A percentile compares a stretch with the other conserved stretches of the same genome.
These are phyloP conservation scores for Senna siamea DNA, from an alignment of 306 rosid species.

Conservation along the genomic window DNA sequence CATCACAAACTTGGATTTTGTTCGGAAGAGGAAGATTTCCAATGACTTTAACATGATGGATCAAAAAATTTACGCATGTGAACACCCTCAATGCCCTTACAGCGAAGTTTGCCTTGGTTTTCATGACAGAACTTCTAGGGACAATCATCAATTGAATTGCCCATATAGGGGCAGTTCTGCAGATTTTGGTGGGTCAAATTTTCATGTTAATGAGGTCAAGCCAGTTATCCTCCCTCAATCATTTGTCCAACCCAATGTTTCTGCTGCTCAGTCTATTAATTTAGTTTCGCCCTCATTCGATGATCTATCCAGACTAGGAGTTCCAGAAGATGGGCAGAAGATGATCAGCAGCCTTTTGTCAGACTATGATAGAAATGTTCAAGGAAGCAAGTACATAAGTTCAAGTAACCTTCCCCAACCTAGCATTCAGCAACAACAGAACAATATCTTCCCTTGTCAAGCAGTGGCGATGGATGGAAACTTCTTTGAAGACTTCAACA, in stretches of 20 bases:
- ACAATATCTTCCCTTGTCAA: conserved; percentile 43
- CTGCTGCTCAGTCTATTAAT: conserved; percentile 44
- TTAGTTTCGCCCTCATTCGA: conserved; percentile 41
- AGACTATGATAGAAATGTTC: conserved; percentile 55
- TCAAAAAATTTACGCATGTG: conserved; percentile 55
- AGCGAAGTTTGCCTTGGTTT: conserved; percentile 55
- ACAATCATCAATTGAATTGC: conserved; percentile 65
- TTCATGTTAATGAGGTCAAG: conserved; percentile 63
- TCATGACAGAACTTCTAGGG: conserved; percentile 55
- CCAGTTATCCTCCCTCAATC: conserved; percentile 59
- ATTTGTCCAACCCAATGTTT: conserved; percentile 46
- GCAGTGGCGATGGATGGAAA: conserved; percentile 52
- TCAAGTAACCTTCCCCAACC: conserved; percentile 37
- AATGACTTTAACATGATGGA: conserved; percentile 52
- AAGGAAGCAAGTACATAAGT: conserved; percentile 43
- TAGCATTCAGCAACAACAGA: conserved; percentile 45
- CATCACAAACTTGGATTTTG: conserved; percentile 52
- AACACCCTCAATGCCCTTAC: conserved; percentile 56
- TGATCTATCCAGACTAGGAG: conserved; percentile 58
- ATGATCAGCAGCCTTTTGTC: conserved; percentile 61
- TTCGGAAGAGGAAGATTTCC: conserved; percentile 58
- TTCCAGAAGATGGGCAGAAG: conserved; percentile 67
- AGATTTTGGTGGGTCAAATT: conserved; percentile 52
- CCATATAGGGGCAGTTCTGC: conserved; percentile 44
- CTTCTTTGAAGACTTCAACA: conserved; percentile 43